These are phyloP conservation scores for Neurospora intermedia DNA, from an alignment of 495 filamentous ascomycete species.

Conservation along the genomic window DNA sequence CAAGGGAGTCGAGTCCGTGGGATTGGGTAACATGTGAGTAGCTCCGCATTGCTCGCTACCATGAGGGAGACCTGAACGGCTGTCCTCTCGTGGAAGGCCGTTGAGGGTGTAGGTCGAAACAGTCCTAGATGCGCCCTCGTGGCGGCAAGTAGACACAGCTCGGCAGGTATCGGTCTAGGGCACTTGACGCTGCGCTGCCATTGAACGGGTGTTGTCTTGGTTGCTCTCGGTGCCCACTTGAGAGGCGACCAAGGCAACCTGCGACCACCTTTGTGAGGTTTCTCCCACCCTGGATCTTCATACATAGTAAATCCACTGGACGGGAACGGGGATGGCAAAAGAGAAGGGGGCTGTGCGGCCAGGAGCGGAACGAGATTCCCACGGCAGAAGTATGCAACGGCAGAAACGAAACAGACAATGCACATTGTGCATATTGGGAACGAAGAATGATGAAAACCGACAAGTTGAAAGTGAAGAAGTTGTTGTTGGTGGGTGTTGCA, in stretches of 20 bases:
- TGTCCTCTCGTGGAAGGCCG: neutral
- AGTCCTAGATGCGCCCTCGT: neutral
- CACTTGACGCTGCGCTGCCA: neutral
- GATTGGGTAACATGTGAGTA: neutral
- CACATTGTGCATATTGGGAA: neutral
- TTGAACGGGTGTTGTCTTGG: neutral
- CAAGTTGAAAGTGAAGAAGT: neutral
- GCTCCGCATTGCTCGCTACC: neutral
- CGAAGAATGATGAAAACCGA: neutral
- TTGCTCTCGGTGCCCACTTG: neutral
- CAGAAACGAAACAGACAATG: neutral
- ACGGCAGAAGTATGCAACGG: neutral
- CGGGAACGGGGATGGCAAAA: neutral
- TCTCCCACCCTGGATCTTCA: neutral
- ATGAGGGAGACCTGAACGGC: neutral
- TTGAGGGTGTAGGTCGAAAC: neutral
- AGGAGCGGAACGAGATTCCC: neutral
- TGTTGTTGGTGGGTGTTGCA: neutral
- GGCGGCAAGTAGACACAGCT: neutral
- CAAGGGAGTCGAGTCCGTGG: neutral
- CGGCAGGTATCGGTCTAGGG: slow-evolving; percentile 11
- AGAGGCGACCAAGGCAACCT: neutral
- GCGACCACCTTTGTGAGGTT: neutral
- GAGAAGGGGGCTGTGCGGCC: neutral
- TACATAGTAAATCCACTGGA: neutral